A percentile compares a stretch with the other conserved stretches of the same genome.
Evolutionary conservation across 345 rosid species (phyloP).

Genomic region (Gossypium longicalyx): DNA sequence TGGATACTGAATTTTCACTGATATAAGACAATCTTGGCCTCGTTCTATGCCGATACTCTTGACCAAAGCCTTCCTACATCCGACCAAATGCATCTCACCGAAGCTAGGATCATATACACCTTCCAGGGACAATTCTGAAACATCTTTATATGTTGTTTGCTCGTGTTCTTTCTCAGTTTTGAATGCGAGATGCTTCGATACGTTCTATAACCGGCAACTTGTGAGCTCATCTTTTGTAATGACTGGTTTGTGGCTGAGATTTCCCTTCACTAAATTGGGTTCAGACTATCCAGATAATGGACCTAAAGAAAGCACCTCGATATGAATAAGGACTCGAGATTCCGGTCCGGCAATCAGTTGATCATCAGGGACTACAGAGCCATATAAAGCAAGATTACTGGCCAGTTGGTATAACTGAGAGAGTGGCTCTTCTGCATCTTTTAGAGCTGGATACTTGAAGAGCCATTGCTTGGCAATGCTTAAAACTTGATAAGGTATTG

Average conservation of each 20-base stretch:
- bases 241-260: not conserved
- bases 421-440: not conserved
- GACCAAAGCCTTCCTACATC: constrained; percentile 10
- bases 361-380: not conserved
- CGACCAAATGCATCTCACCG: constrained; percentile 10
- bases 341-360: not conserved
- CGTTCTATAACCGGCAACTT: not conserved
- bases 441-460: not conserved
- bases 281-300: not conserved
- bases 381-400: not conserved
- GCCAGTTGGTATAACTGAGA: not conserved
- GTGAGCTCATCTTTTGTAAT: constrained; percentile 3
- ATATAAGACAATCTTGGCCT: constrained; percentile 5
- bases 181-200: not conserved
- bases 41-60: not conserved
- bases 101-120: not conserved
- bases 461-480: not conserved
- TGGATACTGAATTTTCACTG: constrained; percentile 1
- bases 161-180: not conserved
- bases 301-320: not conserved
- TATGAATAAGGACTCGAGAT: not conserved
- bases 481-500: not conserved
- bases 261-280: not conserved
- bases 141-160: constrained; percentile 4
- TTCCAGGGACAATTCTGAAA: constrained; percentile 4